Conservation (phyloP, 2,329 filamentous ascomycete genomes). For the Aquanectria penicillioides region DNA sequence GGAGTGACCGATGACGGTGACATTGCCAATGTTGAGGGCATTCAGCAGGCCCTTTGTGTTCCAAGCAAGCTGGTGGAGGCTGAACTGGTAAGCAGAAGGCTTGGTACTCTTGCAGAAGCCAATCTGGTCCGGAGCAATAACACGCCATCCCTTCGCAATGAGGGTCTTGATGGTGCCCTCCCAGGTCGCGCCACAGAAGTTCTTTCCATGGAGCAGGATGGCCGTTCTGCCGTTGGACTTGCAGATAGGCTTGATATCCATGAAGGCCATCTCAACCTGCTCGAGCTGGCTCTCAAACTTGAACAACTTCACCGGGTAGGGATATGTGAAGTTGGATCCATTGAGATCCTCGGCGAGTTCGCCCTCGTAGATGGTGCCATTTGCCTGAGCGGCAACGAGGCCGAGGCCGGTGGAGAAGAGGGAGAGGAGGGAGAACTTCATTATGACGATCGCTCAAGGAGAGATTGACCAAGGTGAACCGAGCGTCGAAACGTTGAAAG, state of each 20-base stretch:
- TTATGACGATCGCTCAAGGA: slow-evolving; percentile 17
- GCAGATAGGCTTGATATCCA: slow-evolving; percentile 57
- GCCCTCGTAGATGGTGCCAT: slow-evolving; percentile 47
- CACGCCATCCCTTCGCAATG: slow-evolving; percentile 56
- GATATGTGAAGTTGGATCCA: slow-evolving; percentile 63
- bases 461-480: not conserved
- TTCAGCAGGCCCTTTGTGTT: slow-evolving; percentile 61
- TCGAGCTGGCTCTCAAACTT: slow-evolving; percentile 58
- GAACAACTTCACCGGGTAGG: slow-evolving; percentile 60
- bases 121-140: slow-evolving; percentile 64
- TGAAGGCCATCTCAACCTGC: slow-evolving; percentile 64
- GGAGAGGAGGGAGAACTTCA: slow-evolving; percentile 38
- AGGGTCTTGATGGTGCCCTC: slow-evolving; percentile 56
- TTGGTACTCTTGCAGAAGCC: slow-evolving; percentile 69
- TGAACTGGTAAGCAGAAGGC: slow-evolving; percentile 61
- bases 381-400: slow-evolving; percentile 39
- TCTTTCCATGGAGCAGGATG: slow-evolving; percentile 64
- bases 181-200: slow-evolving; percentile 66
- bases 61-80: slow-evolving; percentile 59
- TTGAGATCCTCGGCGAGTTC: slow-evolving; percentile 55
- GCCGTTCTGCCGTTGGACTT: slow-evolving; percentile 52
- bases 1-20: slow-evolving; percentile 63
- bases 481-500: not conserved
- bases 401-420: slow-evolving; percentile 32
- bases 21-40: slow-evolving; percentile 53